Base-by-base conservation (phyloP, 208 protist species). In the Vickermania spadyakhi region DNA sequence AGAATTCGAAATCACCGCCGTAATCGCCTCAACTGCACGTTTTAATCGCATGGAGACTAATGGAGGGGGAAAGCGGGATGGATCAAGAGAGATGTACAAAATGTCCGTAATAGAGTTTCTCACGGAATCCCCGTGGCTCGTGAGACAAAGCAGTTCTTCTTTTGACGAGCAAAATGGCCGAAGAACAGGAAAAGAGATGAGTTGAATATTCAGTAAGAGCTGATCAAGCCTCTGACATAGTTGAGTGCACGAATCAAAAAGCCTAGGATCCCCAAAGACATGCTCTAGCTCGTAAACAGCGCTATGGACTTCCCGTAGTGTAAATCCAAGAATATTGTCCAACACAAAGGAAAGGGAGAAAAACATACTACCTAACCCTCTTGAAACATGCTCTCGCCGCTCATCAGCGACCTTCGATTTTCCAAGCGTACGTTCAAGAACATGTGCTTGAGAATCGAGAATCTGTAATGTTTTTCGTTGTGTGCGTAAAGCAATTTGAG, bases 271-370 rank as follows among this genome's bases (percentile, higher is more conserved):
- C 31, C 29, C 53, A 0, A 81, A 60, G 2, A 79, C 64, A 21
- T 42, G 70, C 70, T 89, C 79, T n/a, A 91, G 29, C 22, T 79
- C 58, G 52, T 84, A 81, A 11, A 84, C 70, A 11, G 75, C 62
- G 41, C 62, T 66, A 21, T 70, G 64, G 13, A 68, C 71, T 59
- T 77, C 74, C 22, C 70, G 72, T 55, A 83, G 77, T 11, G 71
- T 81, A 58, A 91, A 94, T 56, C 70, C 58, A n/a, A 94, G 59
- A 1, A 94, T 61, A 25, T 79, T 68, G 45, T 90, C 77, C 26
- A 90, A 75, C 0, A 74, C 87, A 64, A 94, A 94, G 26, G 73
- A 78, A 13, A 94, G 79, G 2, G 77, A 71, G 66, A 81, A 86
- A 73, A 88, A 91, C 28, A 76, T 79, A 59, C 79, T 88, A 36